A percentile compares a stretch with the other conserved stretches of the same genome.
These are phyloP conservation scores for Fusarium liriodendri DNA, from an alignment of 2,329 filamentous ascomycete species.

Conservation along the genomic window DNA sequence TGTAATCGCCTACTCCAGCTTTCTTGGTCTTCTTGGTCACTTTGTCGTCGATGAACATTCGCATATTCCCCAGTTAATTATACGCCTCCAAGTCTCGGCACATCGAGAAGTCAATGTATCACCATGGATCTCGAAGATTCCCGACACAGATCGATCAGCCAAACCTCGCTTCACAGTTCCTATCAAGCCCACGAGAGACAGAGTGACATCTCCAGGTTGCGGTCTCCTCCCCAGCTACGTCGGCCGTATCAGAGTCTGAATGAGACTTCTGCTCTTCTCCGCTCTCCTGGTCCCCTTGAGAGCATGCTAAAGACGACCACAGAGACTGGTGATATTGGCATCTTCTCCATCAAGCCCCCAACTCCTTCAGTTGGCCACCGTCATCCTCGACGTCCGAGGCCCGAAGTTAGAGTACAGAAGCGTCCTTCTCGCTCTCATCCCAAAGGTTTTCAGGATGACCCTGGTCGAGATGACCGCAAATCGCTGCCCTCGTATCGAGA, in stretches of 20 bases:
- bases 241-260: slow-evolving; percentile 58
- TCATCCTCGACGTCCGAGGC: slow-evolving; percentile 43
- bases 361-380: slow-evolving; percentile 47
- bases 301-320: slow-evolving; percentile 75
- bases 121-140: slow-evolving; percentile 46
- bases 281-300: slow-evolving; percentile 66
- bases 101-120: slow-evolving; percentile 15
- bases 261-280: slow-evolving; percentile 56
- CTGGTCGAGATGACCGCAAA: slow-evolving; percentile 55
- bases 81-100: slow-evolving; percentile 16
- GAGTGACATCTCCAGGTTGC: slow-evolving; percentile 25
- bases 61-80: slow-evolving; percentile 33
- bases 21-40: slow-evolving; percentile 39
- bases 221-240: slow-evolving; percentile 43
- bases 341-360: slow-evolving; percentile 63
- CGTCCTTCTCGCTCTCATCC: slow-evolving; percentile 44
- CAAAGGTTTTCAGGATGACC: slow-evolving; percentile 47
- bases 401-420: slow-evolving; percentile 45
- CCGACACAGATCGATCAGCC: slow-evolving; percentile 52
- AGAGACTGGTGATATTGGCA: slow-evolving; percentile 73
- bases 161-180: slow-evolving; percentile 52
- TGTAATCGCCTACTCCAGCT: slow-evolving; percentile 26
- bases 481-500: slow-evolving; percentile 63
- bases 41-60: slow-evolving; percentile 32
- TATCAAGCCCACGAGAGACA: slow-evolving; percentile 44